Evolutionary conservation across 1,284 basidiomycete species (phyloP), one percentile per base, ranked within the genome.

Genomic region (Apiotrichum sp.): DNA sequence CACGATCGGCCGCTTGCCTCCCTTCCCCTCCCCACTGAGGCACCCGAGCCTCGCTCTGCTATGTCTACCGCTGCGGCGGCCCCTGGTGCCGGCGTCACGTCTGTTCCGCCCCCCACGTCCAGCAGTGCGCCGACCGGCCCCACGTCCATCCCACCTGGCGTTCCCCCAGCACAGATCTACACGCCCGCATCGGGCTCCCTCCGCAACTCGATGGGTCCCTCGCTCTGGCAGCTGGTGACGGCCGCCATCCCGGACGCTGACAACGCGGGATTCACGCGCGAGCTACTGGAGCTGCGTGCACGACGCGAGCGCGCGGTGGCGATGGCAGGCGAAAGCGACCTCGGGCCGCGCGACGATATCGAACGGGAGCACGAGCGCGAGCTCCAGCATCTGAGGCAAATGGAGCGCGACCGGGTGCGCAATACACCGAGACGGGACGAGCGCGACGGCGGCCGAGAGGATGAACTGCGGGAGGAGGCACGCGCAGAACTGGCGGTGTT

Each of bases 221-320:
- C 49, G 16, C 51, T 59, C 16, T 59, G 57, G 57, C 53, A 59
- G 47, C 57, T 59, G 14, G 57, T 59, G 5, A 46, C 57, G 2
- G 57, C 57, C 1, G 57, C 57, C 6, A 59, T 59, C 10, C 57
- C 57, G 0, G 57, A 59, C 39, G 53, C 55, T 11, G 41, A 51
- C 38, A 33, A 16, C 22, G 47, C 47, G 9, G 47, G 47, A 34
- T 48, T 48, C 34, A 33, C 47, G 35, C 47, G 47, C 47, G 47
- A 48, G 35, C 35, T 48, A 22, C 47, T n/a, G 1, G 47, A 48
- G 10, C 47, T 38, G 9, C 47, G 47, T 4, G 16, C 47, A 3
- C 35, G 47, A 4, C 47, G 47, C 35, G 47, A 48, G 22, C 47
- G 47, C 35, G 47, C 47, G 6, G 47, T 48, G 8, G 33, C 47